phyloP scores from a whole-genome alignment of 1,139 yeast species.

The Pneumocystis wakefieldiae region DNA sequence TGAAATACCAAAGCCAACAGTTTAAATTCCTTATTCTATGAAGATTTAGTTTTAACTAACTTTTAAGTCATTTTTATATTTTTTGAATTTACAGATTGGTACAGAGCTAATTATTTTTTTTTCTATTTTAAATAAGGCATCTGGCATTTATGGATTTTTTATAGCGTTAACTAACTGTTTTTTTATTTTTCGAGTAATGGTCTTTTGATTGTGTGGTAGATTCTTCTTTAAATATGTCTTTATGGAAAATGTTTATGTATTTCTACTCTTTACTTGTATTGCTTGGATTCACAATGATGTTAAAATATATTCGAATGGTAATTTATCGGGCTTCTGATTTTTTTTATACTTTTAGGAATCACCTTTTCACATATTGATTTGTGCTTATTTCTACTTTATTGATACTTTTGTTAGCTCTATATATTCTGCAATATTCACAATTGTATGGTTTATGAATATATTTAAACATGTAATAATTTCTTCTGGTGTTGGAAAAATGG shows the following conservation, averaged over 20 bases:
- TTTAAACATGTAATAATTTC: neutral
- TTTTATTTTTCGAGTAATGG: neutral
- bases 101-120: slow-evolving; percentile 71
- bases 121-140: slow-evolving; percentile 72
- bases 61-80: slow-evolving; percentile 32
- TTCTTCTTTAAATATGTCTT: neutral
- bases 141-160: slow-evolving; percentile 75
- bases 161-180: slow-evolving; percentile 50
- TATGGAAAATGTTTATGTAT: neutral
- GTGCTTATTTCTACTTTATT: neutral
- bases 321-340: neutral
- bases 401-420: neutral
- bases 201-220: neutral
- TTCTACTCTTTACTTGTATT: neutral
- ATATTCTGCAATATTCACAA: neutral
- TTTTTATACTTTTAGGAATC: neutral
- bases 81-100: slow-evolving; percentile 69
- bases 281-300: neutral
- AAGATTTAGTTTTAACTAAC: slow-evolving; percentile 1
- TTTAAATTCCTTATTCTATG: neutral
- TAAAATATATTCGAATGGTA: neutral
- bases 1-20: neutral
- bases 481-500: neutral
- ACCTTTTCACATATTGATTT: neutral
- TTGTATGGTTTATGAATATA: neutral